A percentile compares a stretch with the other conserved stretches of the same genome.
phyloP scores from a whole-genome alignment of 2,329 filamentous ascomycete genomes.

The Zalaria obscura region DNA sequence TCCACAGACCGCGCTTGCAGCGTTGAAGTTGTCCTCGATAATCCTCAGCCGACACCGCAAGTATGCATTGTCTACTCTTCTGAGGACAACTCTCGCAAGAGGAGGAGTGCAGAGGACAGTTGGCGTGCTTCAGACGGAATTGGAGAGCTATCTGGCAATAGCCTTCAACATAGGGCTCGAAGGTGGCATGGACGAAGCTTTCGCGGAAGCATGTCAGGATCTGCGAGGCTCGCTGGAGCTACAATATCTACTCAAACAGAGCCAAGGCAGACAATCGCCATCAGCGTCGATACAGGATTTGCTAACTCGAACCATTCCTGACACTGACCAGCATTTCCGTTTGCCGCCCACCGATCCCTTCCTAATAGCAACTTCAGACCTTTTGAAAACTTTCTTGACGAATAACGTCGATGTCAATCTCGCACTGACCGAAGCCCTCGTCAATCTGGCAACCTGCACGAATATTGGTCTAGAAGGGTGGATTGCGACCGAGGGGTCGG shows the following conservation, averaged over 20 bases:
- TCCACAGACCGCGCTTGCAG: constrained; percentile 78
- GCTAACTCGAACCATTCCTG: too few species aligned
- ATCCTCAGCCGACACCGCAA: constrained; percentile 78
- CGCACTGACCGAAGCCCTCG: constrained; percentile 67
- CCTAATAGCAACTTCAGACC: constrained; percentile 34
- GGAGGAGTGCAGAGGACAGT: constrained; percentile 47
- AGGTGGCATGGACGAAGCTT: constrained; percentile 57
- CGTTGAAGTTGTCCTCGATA: constrained; percentile 72
- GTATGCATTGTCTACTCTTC: constrained; percentile 65
- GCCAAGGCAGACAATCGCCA: constrained; percentile 1
- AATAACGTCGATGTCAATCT: constrained; percentile 89
- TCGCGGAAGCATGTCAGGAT: constrained; percentile 49
- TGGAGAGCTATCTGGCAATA: constrained; percentile 55
- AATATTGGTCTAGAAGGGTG: constrained; percentile 82
- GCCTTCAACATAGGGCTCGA: constrained; percentile 56
- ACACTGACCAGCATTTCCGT: neutral
- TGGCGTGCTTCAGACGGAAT: constrained; percentile 61
- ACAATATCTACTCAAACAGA: constrained; percentile 9
- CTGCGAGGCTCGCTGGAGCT: constrained; percentile 26
- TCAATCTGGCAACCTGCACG: constrained; percentile 72
- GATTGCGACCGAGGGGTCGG: constrained; percentile 50
- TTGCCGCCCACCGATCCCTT: constrained; percentile 41
- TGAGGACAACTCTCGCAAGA: constrained; percentile 41
- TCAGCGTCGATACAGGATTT: neutral
- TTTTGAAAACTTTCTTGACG: constrained; percentile 68